Percentiles rank a stretch among this genome's conserved stretches.
These are phyloP conservation scores for Monosporascus sp. DNA, from an alignment of 2,329 filamentous ascomycete genomes.

Conservation along the genomic window DNA sequence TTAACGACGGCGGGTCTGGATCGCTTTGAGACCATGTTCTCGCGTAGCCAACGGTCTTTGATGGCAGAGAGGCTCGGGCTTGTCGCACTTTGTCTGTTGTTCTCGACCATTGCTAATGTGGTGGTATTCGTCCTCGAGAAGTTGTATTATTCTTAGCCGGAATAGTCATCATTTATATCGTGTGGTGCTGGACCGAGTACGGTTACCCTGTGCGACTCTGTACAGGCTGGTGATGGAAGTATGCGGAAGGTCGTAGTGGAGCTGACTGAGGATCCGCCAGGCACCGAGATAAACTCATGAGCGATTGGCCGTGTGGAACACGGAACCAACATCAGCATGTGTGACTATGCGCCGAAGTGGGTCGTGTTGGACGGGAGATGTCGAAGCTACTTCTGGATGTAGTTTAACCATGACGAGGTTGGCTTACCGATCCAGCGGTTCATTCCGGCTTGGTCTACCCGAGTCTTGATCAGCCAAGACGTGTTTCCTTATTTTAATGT, in stretches of 20 bases:
- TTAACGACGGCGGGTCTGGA: neutral
- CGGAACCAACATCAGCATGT: neutral
- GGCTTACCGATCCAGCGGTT: too few relatives aligned
- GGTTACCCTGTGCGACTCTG: too few relatives aligned
- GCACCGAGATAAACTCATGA: slow-evolving; percentile 12
- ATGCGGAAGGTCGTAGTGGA: neutral
- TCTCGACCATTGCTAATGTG: too few relatives aligned
- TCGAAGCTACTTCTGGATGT: neutral
- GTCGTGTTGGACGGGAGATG: neutral
- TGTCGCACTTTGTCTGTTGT: neutral
- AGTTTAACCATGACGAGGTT: too few relatives aligned
- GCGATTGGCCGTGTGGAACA: slow-evolving; percentile 7
- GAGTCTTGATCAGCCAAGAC: too few relatives aligned
- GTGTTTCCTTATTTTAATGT: too few relatives aligned
- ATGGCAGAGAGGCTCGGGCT: neutral
- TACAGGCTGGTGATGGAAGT: neutral
- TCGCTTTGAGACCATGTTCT: neutral
- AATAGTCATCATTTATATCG: neutral
- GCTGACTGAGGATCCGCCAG: slow-evolving; percentile 8
- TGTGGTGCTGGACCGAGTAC: too few relatives aligned
- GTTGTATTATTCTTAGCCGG: neutral
- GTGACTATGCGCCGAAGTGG: neutral
- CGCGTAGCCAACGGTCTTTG: neutral
- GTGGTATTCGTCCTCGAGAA: neutral
- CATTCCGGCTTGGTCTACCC: too few relatives aligned